These are phyloP conservation scores for Scheffersomyces stipitis DNA, from an alignment of 805 yeast species.

Conservation along the genomic window DNA sequence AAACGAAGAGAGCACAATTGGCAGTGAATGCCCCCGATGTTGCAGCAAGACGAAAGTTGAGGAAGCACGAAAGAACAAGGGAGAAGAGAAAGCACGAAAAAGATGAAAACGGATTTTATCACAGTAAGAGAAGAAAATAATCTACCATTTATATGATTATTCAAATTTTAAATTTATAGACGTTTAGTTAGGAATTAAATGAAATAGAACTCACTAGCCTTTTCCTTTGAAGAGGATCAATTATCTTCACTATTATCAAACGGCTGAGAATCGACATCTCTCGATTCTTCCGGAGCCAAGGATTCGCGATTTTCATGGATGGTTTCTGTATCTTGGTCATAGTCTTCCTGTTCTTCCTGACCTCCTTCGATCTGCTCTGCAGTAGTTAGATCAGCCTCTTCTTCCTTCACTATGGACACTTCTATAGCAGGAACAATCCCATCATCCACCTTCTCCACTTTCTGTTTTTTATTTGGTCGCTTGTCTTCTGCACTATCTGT, in stretches of 20 bases:
- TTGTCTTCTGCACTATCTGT: constrained; percentile 4
- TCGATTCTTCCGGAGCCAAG: no score
- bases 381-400: constrained; percentile 3
- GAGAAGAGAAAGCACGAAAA: constrained; percentile 74
- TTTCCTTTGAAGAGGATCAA: no score
- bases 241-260: no score
- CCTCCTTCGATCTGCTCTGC: constrained; percentile 6
- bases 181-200: no score
- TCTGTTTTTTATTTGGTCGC: constrained; percentile 4
- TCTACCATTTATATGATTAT: no score
- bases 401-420: constrained; percentile 3
- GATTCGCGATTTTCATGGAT: no score
- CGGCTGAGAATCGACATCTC: no score
- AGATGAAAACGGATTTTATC: constrained; percentile 77
- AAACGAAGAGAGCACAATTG: constrained; percentile 69
- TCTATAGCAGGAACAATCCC: not conserved
- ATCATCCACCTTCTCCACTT: constrained; percentile 5
- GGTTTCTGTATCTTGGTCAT: constrained; percentile 1
- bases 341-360: constrained; percentile 7
- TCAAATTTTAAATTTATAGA: not conserved
- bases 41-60: constrained; percentile 75
- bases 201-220: no score
- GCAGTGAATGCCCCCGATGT: constrained; percentile 77
- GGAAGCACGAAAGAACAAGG: constrained; percentile 71
- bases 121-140: constrained; percentile 51